Base-by-base conservation (phyloP, 2,329 filamentous ascomycete species). In the Macrophomina phaseolina region DNA sequence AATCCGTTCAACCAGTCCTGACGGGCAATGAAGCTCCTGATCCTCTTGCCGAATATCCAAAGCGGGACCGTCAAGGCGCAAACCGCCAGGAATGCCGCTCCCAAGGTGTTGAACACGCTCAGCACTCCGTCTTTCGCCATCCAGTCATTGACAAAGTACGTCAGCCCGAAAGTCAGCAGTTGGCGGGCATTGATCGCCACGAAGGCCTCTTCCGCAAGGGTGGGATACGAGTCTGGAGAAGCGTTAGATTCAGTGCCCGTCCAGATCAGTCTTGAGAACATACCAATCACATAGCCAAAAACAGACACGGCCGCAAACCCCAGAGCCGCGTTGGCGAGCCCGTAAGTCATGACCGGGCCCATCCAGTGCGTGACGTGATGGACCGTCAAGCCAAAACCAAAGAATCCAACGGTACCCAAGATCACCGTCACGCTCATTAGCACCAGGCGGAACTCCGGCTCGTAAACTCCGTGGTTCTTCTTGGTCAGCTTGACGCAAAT, bases 151-250 rank as follows among this genome's bases (percentile, higher is more conserved):
- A 78, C 75, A 62, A 75, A 72, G 80, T 74, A 82, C 1, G 81
- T 83, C 56, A 83, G 68, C 1, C 80, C 81, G 67, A 84, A 84
- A 0, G 81, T 83, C 12, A 84, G 68, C 36, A 84, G 68, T 65
- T 84, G 83, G 63, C 82, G 77, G 5, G 82, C 80, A 67, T 84
- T 85, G 73, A 85, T 83, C 14, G 82, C 82, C 18, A 85, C 83
- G 68, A 85, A 84, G 1, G 82, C 82, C 73, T 84, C 83, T 71
- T 83, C 82, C 36, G 79, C 81, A 64, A 83, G 72, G 28, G 77
- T 76, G 32, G 79, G 81, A 71, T 84, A 82, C 46, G 79, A 78
- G 71, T 85, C 56, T 60, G 28, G 12, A 36, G 6, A 3, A 11
- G 2, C 23, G 55, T 60, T 18, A 60, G 40, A 38, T 6, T 46